Percentiles rank a stretch among this genome's conserved stretches.
These are phyloP conservation scores for Pyronema domesticum DNA, from an alignment of 495 filamentous ascomycete genomes.

Conservation along the genomic window DNA sequence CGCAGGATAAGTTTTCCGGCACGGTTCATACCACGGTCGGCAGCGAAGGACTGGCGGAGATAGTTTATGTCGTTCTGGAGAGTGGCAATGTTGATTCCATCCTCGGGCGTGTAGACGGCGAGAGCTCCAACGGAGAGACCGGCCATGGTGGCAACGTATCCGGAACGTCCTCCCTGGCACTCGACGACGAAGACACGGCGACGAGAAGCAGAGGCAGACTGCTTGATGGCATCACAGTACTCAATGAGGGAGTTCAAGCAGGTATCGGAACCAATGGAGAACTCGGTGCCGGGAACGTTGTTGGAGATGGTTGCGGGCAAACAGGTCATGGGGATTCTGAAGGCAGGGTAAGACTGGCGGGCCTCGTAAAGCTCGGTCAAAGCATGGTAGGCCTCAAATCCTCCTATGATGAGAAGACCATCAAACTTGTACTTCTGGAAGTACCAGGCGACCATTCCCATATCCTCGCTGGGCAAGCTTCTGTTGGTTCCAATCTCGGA, in stretches of 20 bases:
- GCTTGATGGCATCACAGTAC: constrained; percentile 94
- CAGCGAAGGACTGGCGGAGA: constrained; percentile 65
- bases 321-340: constrained; percentile 84
- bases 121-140: constrained; percentile 76
- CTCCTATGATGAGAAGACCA: constrained; percentile 79
- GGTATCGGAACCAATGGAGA: constrained; percentile 89
- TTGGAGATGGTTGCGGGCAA: constrained; percentile 96
- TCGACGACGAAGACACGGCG: constrained; percentile 94
- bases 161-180: constrained; percentile 86
- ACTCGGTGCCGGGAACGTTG: constrained; percentile 96
- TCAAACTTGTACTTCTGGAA: constrained; percentile 80
- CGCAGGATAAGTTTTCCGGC: constrained; percentile 87
- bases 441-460: constrained; percentile 63
- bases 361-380: constrained; percentile 71
- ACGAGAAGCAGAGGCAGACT: constrained; percentile 82
- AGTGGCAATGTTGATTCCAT: constrained; percentile 88
- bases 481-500: constrained; percentile 98
- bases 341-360: constrained; percentile 54
- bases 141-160: constrained; percentile 82
- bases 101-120: constrained; percentile 96
- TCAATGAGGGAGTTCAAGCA: constrained; percentile 90
- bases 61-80: constrained; percentile 79
- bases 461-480: constrained; percentile 63
- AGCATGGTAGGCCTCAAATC: constrained; percentile 93
- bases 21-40: constrained; percentile 74